Evolutionary conservation across 2,329 filamentous ascomycete species (phyloP).

Genomic region (Nectriaceae sp.): DNA sequence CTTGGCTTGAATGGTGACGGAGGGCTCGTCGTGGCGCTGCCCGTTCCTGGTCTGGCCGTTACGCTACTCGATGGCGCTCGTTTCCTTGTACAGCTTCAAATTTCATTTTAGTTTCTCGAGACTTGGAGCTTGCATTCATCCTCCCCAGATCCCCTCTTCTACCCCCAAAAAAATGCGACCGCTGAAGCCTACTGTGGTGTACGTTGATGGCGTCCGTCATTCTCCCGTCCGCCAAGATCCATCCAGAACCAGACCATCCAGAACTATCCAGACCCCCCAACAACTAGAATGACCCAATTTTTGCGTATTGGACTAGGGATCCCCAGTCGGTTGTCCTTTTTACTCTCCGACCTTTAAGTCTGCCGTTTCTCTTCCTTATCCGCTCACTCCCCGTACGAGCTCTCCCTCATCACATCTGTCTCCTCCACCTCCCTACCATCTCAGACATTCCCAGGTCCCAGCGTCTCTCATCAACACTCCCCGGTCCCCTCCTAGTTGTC

Average conservation of each 20-base stretch:
- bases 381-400: neutral
- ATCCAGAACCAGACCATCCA: neutral
- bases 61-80: neutral
- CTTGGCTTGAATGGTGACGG: too few relatives aligned
- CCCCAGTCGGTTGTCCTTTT: neutral
- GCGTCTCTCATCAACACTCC: neutral
- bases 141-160: neutral
- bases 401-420: neutral
- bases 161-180: neutral
- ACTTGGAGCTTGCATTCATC: neutral
- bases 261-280: neutral
- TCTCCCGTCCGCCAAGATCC: neutral
- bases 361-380: neutral
- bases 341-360: neutral
- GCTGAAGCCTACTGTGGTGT: neutral
- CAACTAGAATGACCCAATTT: neutral
- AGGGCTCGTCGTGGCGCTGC: too few relatives aligned
- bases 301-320: too few relatives aligned
- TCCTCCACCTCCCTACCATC: neutral
- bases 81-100: neutral
- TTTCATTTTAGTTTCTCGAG: neutral
- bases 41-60: neutral
- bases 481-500: neutral
- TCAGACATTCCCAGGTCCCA: neutral
- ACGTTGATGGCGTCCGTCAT: neutral